Evolutionary conservation across 768 basidiomycete species (phyloP).

Genomic region (Leucosporidium creatinivorum): DNA sequence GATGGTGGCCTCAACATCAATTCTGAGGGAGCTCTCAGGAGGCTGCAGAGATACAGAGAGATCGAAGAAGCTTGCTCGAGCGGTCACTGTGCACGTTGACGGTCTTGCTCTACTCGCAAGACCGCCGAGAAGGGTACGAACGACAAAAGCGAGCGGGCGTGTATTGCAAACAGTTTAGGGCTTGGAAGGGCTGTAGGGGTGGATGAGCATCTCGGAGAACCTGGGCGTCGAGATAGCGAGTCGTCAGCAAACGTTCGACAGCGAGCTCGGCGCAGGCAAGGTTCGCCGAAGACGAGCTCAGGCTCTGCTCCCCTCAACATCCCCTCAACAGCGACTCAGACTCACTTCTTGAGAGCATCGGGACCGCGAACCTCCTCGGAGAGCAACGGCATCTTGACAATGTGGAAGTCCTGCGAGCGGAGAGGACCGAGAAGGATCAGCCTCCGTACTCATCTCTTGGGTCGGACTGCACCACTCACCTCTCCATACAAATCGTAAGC

Average conservation of each 20-base stretch:
- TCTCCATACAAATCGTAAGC: slow-evolving; percentile 59
- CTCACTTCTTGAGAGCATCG: slow-evolving; percentile 65
- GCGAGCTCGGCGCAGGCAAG: neutral
- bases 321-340: neutral
- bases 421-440: slow-evolving; percentile 44
- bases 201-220: slow-evolving; percentile 35
- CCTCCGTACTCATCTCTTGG: no score
- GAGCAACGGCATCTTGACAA: slow-evolving; percentile 81
- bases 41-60: no score
- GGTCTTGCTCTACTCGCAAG: no score
- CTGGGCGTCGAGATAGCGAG: slow-evolving; percentile 4
- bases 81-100: no score
- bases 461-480: neutral
- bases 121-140: no score
- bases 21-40: no score
- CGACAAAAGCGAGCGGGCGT: no score
- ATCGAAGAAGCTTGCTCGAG: no score
- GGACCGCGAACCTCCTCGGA: slow-evolving; percentile 96
- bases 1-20: no score
- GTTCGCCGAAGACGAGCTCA: neutral
- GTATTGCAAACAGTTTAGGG: no score
- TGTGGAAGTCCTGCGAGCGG: slow-evolving; percentile 89
- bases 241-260: neutral
- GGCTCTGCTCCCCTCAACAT: no score
- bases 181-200: slow-evolving; percentile 31